Evolutionary conservation across 805 yeast species (phyloP), one percentile per base, ranked within the genome.

Genomic region (Candida koratica): DNA sequence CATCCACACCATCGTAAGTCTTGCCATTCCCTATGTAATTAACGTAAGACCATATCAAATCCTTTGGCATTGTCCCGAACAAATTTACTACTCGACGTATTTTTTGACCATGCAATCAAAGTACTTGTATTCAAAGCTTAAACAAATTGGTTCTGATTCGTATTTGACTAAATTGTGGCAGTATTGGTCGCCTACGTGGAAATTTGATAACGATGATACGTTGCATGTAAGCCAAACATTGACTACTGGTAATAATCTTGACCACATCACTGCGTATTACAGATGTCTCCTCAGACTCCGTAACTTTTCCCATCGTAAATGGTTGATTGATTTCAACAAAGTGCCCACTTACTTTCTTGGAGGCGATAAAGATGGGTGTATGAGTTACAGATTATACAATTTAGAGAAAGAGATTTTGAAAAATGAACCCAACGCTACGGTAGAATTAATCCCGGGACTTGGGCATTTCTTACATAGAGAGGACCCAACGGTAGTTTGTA

Each of bases 391-490:
- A 11, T 27, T 65, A 14, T 58, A 46, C 34, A 55, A 54, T 23
- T 42, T 56, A 32, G 63, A 57, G 34, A 39, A 44, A 32, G 36
- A 24, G 7, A 45, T 45, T 34, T 43, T 58, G 7, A 20, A 17
- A 5, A 39, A 41, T 15, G 48, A 45, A 12, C 42, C 46, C 3
- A 47, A 53, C 5, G 47, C 54, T 18, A 33, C 34, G 14, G 39
- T 39, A 6, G 32, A 37, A 25, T 10, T 44, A 6, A 17, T 44
- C 3, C 30, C 30, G 9, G 40, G 31, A 7, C 31, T 33, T n/a
- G 71, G 71, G 1, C 71, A 66, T 41, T 66, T 65, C 40, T 47
- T 64, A 43, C 71, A 65, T 18, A 47, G 69, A 19, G 71, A 66
- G 39, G 56, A 56, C 24, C 68, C 71, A 1, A 43, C 31, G 12